A percentile compares a stretch with the other conserved stretches of the same genome.
These are phyloP conservation scores for Pseudogymnoascus sp. DNA, from an alignment of 2,329 filamentous ascomycete genomes.

Conservation along the genomic window DNA sequence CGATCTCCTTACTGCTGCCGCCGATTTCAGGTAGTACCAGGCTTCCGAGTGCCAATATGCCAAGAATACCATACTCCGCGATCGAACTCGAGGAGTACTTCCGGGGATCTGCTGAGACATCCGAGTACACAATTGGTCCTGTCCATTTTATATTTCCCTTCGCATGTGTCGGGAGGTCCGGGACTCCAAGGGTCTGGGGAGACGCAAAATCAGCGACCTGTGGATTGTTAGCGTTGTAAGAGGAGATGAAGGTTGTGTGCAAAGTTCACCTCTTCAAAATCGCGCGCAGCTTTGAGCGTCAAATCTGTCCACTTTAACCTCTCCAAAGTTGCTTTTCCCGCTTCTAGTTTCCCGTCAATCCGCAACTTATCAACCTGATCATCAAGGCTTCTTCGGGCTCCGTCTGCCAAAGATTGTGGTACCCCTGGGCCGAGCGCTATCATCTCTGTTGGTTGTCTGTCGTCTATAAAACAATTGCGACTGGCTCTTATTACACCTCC, in stretches of 20 bases:
- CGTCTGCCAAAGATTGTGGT: background rate
- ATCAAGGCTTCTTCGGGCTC: conserved; percentile 4
- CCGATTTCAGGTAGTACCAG: conserved; percentile 15
- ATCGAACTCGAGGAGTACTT: conserved; percentile 8
- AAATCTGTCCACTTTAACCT: background rate
- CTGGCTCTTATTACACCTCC: no score
- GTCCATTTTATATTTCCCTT: conserved; percentile 3
- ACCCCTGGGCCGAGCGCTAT: background rate
- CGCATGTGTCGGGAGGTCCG: background rate
- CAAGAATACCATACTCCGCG: conserved; percentile 10
- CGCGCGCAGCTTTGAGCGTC: background rate
- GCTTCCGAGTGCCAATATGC: conserved; percentile 16
- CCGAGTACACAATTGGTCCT: conserved; percentile 14
- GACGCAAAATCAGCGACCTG: background rate
- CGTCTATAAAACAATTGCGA: no score
- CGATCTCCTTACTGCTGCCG: conserved; percentile 10
- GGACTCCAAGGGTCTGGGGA: background rate
- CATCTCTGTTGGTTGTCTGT: background rate
- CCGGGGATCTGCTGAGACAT: conserved; percentile 14
- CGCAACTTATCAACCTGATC: background rate
- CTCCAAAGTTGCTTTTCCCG: background rate
- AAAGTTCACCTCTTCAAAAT: conserved; percentile 1
- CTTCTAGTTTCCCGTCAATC: background rate
- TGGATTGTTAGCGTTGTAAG: background rate
- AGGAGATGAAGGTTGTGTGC: background rate